These are phyloP conservation scores for Erodium trifolium DNA, from an alignment of 441 rosid genomes.

Conservation along the genomic window DNA sequence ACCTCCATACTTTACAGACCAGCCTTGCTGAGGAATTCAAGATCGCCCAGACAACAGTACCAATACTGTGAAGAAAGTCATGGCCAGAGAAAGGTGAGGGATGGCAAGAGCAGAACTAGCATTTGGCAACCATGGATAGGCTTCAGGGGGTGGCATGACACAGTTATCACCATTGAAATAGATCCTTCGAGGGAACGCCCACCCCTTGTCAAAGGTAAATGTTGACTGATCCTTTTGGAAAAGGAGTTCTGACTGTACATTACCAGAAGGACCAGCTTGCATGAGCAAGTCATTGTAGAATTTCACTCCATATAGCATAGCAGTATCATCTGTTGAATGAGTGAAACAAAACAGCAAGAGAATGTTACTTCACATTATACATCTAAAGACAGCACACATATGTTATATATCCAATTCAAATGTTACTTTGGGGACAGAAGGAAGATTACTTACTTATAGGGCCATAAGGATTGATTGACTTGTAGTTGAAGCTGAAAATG, in stretches of 20 bases:
- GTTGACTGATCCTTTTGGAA: slow-evolving; percentile 50
- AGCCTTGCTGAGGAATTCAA: no score
- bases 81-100: no score
- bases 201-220: slow-evolving; percentile 53
- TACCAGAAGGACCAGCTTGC: slow-evolving; percentile 58
- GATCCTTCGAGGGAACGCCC: slow-evolving; percentile 63
- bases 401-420: no score
- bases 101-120: slow-evolving; percentile 9
- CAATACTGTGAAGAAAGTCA: no score
- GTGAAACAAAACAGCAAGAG: slow-evolving; percentile 6
- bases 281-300: slow-evolving; percentile 50
- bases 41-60: no score
- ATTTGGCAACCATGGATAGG: slow-evolving; percentile 79
- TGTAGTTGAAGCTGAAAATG: slow-evolving; percentile 78
- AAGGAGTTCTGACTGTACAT: slow-evolving; percentile 59
- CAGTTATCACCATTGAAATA: slow-evolving; percentile 65
- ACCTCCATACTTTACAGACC: no score
- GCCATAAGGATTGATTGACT: slow-evolving; percentile 56
- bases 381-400: no score
- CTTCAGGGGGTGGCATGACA: slow-evolving; percentile 74
- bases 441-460: slow-evolving; percentile 50
- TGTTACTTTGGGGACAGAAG: no score
- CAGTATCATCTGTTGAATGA: slow-evolving; percentile 43
- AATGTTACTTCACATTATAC: neutral
- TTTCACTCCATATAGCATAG: slow-evolving; percentile 54